Evolutionary conservation across 805 yeast species (phyloP), one percentile per base, ranked within the genome.

Genomic region (Pichia thaimueangensis): DNA sequence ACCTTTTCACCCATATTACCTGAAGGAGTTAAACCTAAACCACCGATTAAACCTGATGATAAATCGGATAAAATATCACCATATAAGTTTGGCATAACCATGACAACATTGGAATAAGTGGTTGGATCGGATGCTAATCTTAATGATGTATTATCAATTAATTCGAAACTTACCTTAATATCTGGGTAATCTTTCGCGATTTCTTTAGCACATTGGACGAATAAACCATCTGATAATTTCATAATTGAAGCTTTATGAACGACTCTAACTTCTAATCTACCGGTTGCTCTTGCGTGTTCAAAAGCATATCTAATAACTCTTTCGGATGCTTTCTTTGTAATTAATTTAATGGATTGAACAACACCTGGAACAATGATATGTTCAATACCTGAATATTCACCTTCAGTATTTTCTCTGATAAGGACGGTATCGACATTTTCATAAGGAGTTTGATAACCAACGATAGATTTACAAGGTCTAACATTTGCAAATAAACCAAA

Each of bases 1-100:
- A 91, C 95, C 66, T 86, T 82, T 76, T 87, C 86, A 74, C 98
- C 98, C 89, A 93, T 93, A 80, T 93, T 93, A 67, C 96, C 98
- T 47, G 96, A 87, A 54, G 98, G 98, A 49, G 98, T 93, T 67
- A 93, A 80, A 71, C 98, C 98, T 62, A 91, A 79, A 64, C 98
- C 97, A 66, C 98, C 98, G 54, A 94, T 94, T 62, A 93, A 76
- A 71, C 98, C 98, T 46, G 96, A 86, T 56, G 95, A 87, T 68
- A 93, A 75, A 69, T 93, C 98, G 52, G 97, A 91, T 83, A 93
- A 82, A 70, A 93, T 93, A 69, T 93, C 97, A 78, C 98, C 98
- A 71, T 93, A 93, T 68, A 93, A 78, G 82, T 93, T 93, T 62
- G 98, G 98, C 96, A 94, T 93, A 57, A 93, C 98, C 68, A 74